Evolutionary conservation across 164 flowering plant genomes (phyloP).

Genomic region (Vitis rupestris): DNA sequence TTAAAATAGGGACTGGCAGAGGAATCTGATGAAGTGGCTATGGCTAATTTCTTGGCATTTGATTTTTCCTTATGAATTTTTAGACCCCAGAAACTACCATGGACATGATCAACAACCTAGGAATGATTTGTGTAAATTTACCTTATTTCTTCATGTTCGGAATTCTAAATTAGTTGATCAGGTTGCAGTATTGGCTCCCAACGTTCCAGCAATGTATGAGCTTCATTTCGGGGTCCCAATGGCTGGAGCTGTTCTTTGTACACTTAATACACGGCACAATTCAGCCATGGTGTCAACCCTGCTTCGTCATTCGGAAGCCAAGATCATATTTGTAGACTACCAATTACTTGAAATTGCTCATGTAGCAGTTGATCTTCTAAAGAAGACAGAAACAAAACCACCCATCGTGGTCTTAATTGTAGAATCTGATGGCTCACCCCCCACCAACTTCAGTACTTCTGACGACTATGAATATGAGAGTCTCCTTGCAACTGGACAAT

Average conservation of each 20-base stretch:
- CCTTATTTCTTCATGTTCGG: no score
- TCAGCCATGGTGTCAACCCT: conserved; percentile 40
- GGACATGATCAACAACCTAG: neutral
- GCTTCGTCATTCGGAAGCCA: conserved; percentile 45
- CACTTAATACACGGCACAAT: conserved; percentile 57
- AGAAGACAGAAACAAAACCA: no score
- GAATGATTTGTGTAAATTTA: no score
- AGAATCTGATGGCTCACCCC: no score
- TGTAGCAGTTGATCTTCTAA: no score
- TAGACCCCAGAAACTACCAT: neutral
- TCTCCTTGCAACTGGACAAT: conserved; percentile 20
- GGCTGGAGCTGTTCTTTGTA: conserved; percentile 64
- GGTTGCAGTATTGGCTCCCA: conserved; percentile 63
- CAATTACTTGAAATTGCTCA: conserved; percentile 13
- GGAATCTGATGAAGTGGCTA: neutral
- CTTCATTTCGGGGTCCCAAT: conserved; percentile 76
- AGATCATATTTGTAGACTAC: conserved; percentile 39
- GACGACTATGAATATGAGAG: conserved; percentile 18
- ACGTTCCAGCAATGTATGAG: conserved; percentile 61
- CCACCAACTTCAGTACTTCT: no score
- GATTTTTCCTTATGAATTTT: no score
- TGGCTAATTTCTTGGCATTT: no score
- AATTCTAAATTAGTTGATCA: conserved; percentile 13
- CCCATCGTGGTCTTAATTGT: neutral
- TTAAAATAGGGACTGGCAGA: neutral